Conservation (phyloP, 495 filamentous ascomycete genomes). For the Lophiotrema nucula region DNA sequence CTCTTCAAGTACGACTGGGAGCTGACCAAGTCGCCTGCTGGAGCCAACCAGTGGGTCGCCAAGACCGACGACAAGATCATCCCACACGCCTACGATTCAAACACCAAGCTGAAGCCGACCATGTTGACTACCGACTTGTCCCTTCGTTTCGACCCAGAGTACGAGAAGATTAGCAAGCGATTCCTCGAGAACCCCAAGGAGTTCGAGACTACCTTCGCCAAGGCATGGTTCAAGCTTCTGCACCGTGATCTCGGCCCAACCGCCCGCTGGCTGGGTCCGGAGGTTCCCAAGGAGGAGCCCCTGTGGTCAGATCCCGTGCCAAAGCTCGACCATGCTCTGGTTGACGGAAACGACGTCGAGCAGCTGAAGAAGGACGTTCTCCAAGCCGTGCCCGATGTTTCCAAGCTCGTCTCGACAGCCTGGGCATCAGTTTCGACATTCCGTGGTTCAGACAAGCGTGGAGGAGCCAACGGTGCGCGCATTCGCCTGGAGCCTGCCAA, state of each 20-base stretch:
- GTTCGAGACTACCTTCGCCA: slow-evolving; percentile 63
- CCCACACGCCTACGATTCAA: slow-evolving; percentile 64
- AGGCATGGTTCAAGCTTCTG: slow-evolving; percentile 76
- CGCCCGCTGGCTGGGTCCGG: slow-evolving; percentile 65
- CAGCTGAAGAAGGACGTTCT: slow-evolving; percentile 65
- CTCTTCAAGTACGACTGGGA: slow-evolving; percentile 78
- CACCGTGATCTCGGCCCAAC: slow-evolving; percentile 73
- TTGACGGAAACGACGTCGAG: slow-evolving; percentile 58
- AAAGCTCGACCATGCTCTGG: slow-evolving; percentile 50
- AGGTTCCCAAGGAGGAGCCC: slow-evolving; percentile 61
- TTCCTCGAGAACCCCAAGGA: slow-evolving; percentile 64
- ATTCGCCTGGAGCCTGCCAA: slow-evolving; percentile 69
- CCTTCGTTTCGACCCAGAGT: slow-evolving; percentile 65
- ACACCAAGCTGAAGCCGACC: slow-evolving; percentile 62
- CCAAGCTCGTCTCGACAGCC: slow-evolving; percentile 59
- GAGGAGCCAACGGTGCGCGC: slow-evolving; percentile 71
- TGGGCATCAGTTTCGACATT: slow-evolving; percentile 72
- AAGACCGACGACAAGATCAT: slow-evolving; percentile 64
- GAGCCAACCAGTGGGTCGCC: slow-evolving; percentile 70
- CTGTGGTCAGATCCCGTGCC: slow-evolving; percentile 69
- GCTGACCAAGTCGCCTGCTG: slow-evolving; percentile 67
- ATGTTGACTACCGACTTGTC: slow-evolving; percentile 72
- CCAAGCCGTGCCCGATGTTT: slow-evolving; percentile 47
- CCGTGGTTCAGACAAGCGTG: slow-evolving; percentile 73
- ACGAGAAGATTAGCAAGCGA: slow-evolving; percentile 69